Base-by-base conservation (phyloP, 1,284 basidiomycete genomes). In the Volvariella volvacea region DNA sequence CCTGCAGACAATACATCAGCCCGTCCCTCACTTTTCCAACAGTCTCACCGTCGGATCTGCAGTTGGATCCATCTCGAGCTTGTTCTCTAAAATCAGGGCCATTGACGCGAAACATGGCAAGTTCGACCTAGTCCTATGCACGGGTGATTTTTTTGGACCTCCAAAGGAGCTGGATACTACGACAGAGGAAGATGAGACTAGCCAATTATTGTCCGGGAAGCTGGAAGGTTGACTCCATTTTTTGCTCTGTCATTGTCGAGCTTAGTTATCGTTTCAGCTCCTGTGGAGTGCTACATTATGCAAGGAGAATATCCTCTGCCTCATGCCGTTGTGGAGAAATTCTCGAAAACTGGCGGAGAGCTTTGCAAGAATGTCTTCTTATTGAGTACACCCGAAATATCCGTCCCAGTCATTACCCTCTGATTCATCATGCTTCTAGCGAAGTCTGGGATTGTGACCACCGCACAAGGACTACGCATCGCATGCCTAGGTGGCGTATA, bases 61-160 rank as follows among this genome's bases (percentile, higher is more conserved):
- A 10, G 68, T 74, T n/a, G 92, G 92, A 10, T 78, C 79, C 0
- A 79, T 97, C 53, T 64, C 67, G 33, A 76, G 82, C 12, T 68
- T 96, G 14, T 83, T 91, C 53, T 61, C 78, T 44, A 98, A 96
- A 70, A 76, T 96, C 51, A 81, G 80, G 43, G 72, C 81, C 16
- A 94, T 98, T 56, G 83, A 99, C 66, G 72, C 79, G 46, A 98
- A 97, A 63, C 89, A 98, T 65, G 94, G 94, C 45, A 92, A 91
- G 55, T 99, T 99, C 59, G 85, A 92, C 55, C 78, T 92, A 30
- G 80, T 88, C 15, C 74, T 99, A 37, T 87, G 92, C 52, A 70
- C 80, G 2, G 94, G 95, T 3, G 93, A 99, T 66, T 88, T 98
- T 61, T 99, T 99, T 65, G 83, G 81, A 3, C 73, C 74, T 7